Percentiles rank a stretch among this genome's conserved stretches.
These are phyloP conservation scores for Diplodia mutila DNA, from an alignment of 2,329 filamentous ascomycete species.

Conservation along the genomic window DNA sequence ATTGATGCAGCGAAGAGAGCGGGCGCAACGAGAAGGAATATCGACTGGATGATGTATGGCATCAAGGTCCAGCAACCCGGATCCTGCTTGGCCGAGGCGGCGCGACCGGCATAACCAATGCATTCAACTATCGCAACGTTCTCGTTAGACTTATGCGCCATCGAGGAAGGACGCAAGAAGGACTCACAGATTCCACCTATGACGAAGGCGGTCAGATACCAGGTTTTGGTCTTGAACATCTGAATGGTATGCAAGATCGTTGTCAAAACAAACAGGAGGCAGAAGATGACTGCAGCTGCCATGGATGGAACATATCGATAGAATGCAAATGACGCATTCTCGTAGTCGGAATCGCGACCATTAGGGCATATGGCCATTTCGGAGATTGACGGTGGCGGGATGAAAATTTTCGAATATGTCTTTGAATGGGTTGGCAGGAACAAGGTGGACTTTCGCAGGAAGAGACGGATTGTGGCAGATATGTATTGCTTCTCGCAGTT, in stretches of 20 bases:
- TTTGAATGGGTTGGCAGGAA: too few species aligned
- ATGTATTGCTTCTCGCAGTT: too few species aligned
- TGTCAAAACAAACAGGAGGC: constrained; percentile 33
- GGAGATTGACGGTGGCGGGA: too few species aligned
- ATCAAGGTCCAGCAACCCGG: constrained; percentile 34
- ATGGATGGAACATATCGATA: constrained; percentile 39
- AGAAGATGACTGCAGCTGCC: constrained; percentile 36
- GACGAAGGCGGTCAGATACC: constrained; percentile 57
- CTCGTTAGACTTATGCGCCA: not conserved
- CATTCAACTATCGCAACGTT: constrained; percentile 48
- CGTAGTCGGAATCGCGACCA: too few species aligned
- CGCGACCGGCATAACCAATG: constrained; percentile 56
- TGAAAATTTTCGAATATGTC: too few species aligned
- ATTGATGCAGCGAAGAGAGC: constrained; percentile 53
- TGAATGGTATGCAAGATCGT: constrained; percentile 45
- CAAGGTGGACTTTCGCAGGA: too few species aligned
- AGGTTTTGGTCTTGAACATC: constrained; percentile 46
- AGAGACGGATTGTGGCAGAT: too few species aligned
- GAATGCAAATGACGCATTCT: constrained; percentile 27
- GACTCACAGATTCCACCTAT: constrained; percentile 54
- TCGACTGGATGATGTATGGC: constrained; percentile 49
- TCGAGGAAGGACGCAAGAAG: not conserved
- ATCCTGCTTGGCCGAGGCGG: constrained; percentile 33
- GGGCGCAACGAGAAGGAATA: constrained; percentile 52
- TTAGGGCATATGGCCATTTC: too few species aligned